Evolutionary conservation across 2,329 filamentous ascomycete species (phyloP), one percentile per base, ranked within the genome.

Genomic region (Hymenoscyphus salicellus): DNA sequence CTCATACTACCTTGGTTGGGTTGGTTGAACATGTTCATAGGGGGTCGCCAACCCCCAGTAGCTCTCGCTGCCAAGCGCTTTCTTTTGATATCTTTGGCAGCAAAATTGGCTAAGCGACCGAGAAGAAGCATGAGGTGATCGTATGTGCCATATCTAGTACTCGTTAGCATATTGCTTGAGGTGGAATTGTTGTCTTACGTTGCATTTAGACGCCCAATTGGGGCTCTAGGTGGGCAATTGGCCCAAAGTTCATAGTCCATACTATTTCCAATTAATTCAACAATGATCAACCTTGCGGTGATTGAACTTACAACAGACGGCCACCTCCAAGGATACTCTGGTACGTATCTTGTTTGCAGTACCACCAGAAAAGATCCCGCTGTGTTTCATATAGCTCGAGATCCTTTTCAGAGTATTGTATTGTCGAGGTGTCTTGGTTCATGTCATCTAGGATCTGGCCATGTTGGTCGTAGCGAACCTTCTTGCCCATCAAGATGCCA

Each of bases 361-460:
- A 97, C 91, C 93, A 97, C 93, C 94, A 99, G 74, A 90, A 96
- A 5, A 98, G 79, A 77, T 98, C 95, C 68, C 90, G 87, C 46
- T 95, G 82, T 17, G 90, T 89, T 72, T 95, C 90, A 72, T 91
- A 96, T 49, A 85, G 88, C 67, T 92, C 88, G 58, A 96, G 83
- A 66, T 98, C 93, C 66, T 79, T 82, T 41, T 68, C 60, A 1
- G 73, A 70, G 46, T 72, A 75, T 17, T 66, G 58, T 61, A 56
- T 63, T 41, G 60, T 58, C 5, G 49, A 61, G 32, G 61, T 26
- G 11, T 68, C 65, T 14, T 61, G 32, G n/a, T 41, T 28, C 14
- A 65, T 57, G 3, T 73, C 71, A 11, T 74, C 71, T 17, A 73
- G 66, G 14, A 87, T 76, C 56, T 79, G 79, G 0, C 84, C 85